Evolutionary conservation across 1,284 basidiomycete species (phyloP), one percentile per base, ranked within the genome.

Genomic region (Pyrrhoderma lamaoense): DNA sequence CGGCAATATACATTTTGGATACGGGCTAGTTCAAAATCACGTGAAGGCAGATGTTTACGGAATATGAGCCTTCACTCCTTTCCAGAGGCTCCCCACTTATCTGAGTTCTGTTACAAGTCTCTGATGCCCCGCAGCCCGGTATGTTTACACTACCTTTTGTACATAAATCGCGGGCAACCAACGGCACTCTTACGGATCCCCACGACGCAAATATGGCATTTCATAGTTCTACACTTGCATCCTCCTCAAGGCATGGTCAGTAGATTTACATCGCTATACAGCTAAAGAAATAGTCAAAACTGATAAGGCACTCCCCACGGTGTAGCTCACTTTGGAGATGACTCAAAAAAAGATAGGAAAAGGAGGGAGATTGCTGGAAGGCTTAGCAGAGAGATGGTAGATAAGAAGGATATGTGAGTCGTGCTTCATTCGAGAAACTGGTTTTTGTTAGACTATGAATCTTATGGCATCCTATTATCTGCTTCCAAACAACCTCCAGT

Each of bases 351-450:
- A 59, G 79, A 82, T 49, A 81, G 76, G 70, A 76, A 77, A 63
- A 70, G 79, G 56, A 81, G 78, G 61, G 84, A 87, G 54, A 64
- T 81, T 23, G 73, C 76, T n/a, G 77, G 79, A 47, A 82, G 79
- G 65, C 62, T 85, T 36, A 77, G 77, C 19, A 86, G 81, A 62
- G 83, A 88, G 59, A 75, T 84, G 68, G 73, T 64, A 60, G 82
- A 88, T 63, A 71, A 82, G 53, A 71, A 82, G 59, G 83, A 87
- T 62, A 82, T 87, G 85, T 87, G 63, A 63, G 82, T 75, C 3
- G 40, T 23, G 45, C 22, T 23, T 39, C 11, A 11, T 11, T 31
- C 27, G 11, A 5, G 9, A 9, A 36, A 14, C 34, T 31, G 44
- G 35, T n/a, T 27, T 31, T 31, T 27, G n/a, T 42, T 5, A 13